Base-by-base conservation (phyloP, 257 asterid species). In the Avicennia marina region DNA sequence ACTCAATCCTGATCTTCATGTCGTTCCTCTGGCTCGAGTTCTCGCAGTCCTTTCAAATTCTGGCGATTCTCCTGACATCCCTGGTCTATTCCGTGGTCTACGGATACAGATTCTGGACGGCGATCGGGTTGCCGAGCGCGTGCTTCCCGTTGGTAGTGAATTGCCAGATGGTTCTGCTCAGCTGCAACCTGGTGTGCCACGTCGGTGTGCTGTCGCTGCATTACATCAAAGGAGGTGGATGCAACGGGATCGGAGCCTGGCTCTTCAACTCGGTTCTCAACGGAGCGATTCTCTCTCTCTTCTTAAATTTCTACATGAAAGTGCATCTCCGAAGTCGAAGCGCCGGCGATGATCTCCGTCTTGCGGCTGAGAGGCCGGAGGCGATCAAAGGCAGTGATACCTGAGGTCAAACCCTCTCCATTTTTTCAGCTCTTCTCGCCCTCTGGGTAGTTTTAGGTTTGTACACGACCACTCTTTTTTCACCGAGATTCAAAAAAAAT, bases 21-120 rank as follows among this genome's bases (percentile, higher is more conserved):
- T 87, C 94, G 1, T 87, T 87, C 8, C 58, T 80, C 1, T 87
- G 96, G 96, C 89, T 87, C 0, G 94, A 84, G 53, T 87, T 80
- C 62, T 87, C 96, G 1, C 96, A 87, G 17, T 87, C 96, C 1
- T 84, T 87, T 17, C 96, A 84, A 56, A 79, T 81, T 2, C 21
- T 84, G 25, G 96, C 85, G 4, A 87, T 87, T 10, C 75, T 87
- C 18, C 39, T 78, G 1, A 71, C 91, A 0, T 74, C 94, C 2
- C 58, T 76, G 3, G 65, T 71, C 0, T 87, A 75, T 47, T 65
- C 94, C 63, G 77, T 76, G 26, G 96, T 84, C 1, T 87, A 84
- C 67, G 94, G 85, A 0, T 87, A 87, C 89, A 56, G 96, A 15
- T 87, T 87, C 75, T 87, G 94, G 94, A 87, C 85, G 13, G 94